Conservation (phyloP, 345 rosid species). For the Melaleuca alternifolia region DNA sequence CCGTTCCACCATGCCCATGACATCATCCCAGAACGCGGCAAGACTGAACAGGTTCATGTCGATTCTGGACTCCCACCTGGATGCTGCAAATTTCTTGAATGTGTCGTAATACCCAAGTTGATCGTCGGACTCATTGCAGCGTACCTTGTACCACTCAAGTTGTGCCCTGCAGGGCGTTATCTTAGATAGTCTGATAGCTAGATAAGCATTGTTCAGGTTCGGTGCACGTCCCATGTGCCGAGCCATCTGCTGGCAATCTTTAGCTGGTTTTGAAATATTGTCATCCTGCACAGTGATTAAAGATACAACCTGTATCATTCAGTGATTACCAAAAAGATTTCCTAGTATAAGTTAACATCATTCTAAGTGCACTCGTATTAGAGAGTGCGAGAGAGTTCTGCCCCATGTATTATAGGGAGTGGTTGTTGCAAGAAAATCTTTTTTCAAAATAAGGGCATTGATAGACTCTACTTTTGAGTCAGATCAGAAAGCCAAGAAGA, state of each 20-base stretch:
- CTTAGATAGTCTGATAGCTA: constrained; percentile 3
- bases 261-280: not conserved
- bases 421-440: not conserved
- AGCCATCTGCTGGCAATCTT: constrained; percentile 2
- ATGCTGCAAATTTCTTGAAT: constrained; percentile 36
- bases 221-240: constrained; percentile 1
- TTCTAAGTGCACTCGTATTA: not conserved
- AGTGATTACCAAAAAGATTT: not conserved
- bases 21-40: constrained; percentile 53
- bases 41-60: constrained; percentile 58
- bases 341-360: not conserved
- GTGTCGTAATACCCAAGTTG: constrained; percentile 38
- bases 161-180: constrained; percentile 5
- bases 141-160: constrained; percentile 8
- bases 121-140: constrained; percentile 1
- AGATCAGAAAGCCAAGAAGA: not conserved
- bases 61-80: constrained; percentile 34
- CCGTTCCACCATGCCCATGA: constrained; percentile 49
- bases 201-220: not conserved
- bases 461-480: not conserved
- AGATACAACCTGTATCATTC: not conserved
- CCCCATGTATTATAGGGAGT: not conserved
- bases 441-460: not conserved
- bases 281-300: not conserved
- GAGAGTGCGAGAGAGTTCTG: not conserved